Conservation (phyloP, 2,329 filamentous ascomycete genomes). For the Diplodia scrobiculata region DNA sequence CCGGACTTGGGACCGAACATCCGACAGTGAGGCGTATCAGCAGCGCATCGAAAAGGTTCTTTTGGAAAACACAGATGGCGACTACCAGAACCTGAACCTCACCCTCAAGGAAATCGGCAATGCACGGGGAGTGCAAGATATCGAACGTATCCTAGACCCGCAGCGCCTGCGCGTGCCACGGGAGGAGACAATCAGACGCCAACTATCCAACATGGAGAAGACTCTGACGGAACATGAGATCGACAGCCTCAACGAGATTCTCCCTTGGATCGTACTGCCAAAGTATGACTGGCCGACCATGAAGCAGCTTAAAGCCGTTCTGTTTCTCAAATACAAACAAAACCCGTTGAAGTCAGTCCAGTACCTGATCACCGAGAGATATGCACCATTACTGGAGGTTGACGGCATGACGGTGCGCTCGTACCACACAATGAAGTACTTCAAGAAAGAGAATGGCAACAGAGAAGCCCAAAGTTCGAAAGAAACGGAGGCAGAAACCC, state of each 20-base stretch:
- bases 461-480: background rate
- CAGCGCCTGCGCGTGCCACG: background rate
- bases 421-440: constrained; percentile 14
- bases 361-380: constrained; percentile 1
- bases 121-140: background rate
- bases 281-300: constrained; percentile 1
- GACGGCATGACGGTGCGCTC: constrained; percentile 4
- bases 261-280: constrained; percentile 8
- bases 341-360: background rate
- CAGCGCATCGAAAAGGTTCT: background rate
- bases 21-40: background rate
- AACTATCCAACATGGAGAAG: background rate
- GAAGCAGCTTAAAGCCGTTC: constrained; percentile 1
- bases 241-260: background rate
- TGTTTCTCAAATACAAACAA: constrained; percentile 2
- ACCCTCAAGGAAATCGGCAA: constrained; percentile 1
- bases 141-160: background rate
- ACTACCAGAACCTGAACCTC: constrained; percentile 4
- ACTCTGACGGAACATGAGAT: background rate
- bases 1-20: background rate
- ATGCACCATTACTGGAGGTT: background rate
- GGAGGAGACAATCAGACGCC: background rate
- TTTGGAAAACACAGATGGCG: background rate
- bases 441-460: background rate
- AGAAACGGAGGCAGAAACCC: background rate